These are phyloP conservation scores for Malus hybrid DNA, from an alignment of 331 rosid species.

Conservation along the genomic window DNA sequence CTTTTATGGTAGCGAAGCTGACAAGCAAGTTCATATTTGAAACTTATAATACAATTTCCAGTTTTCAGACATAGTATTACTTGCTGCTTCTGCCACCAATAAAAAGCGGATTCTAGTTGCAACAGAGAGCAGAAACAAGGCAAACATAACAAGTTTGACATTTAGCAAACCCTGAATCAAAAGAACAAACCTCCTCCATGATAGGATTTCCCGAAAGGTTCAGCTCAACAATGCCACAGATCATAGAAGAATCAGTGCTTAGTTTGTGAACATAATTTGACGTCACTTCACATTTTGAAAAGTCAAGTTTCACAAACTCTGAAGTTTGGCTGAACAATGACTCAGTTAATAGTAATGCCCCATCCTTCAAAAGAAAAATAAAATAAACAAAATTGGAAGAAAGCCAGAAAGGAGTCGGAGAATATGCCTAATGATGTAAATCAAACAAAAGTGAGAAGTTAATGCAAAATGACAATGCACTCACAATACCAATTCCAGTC, in stretches of 20 bases:
- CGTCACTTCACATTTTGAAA: constrained; percentile 67
- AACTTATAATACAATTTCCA: neutral
- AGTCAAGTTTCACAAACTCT: constrained; percentile 70
- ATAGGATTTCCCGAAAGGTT: constrained; percentile 73
- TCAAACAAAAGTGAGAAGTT: neutral
- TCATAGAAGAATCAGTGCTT: constrained; percentile 17
- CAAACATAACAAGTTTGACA: neutral
- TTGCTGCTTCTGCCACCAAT: too few relatives aligned
- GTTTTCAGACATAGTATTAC: neutral
- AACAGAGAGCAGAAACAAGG: neutral
- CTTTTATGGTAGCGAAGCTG: neutral
- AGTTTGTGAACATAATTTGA: constrained; percentile 35
- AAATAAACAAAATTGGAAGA: neutral
- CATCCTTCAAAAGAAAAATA: constrained; percentile 45
- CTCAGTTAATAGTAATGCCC: constrained; percentile 40
- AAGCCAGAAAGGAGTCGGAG: neutral
- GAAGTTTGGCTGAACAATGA: constrained; percentile 48
- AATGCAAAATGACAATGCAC: constrained; percentile 16
- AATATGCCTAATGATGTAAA: neutral
- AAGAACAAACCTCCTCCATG: constrained; percentile 53
- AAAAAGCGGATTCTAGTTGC: neutral
- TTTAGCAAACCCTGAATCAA: neutral
- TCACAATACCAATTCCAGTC: constrained; percentile 77
- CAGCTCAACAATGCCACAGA: constrained; percentile 58
- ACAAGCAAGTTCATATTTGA: neutral